Evolutionary conservation across 2,329 filamentous ascomycete genomes (phyloP).

Genomic region (Pseudogymnoascus sp.): DNA sequence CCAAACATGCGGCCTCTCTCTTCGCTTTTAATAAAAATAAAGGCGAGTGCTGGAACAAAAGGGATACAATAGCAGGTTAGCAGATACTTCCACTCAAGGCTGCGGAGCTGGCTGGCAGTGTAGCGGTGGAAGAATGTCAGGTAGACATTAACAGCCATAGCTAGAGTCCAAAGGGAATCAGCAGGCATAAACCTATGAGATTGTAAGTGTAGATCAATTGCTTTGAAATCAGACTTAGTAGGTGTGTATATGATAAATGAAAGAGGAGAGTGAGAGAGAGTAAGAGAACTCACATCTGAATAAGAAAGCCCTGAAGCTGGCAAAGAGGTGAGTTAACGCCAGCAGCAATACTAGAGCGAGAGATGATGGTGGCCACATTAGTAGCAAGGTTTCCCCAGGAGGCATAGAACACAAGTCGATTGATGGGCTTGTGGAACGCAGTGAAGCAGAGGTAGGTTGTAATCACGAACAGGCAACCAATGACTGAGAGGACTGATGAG

Average conservation of each 20-base stretch:
- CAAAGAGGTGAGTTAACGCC: conserved; percentile 41
- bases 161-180: conserved; percentile 68
- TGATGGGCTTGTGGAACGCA: conserved; percentile 78
- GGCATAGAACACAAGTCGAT: conserved; percentile 75
- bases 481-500: conserved; percentile 43
- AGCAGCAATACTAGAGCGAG: conserved; percentile 42
- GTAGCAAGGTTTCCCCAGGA: conserved; percentile 73
- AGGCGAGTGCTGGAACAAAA: conserved; percentile 59
- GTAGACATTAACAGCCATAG: conserved; percentile 80
- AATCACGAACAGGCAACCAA: conserved; percentile 60
- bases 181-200: conserved; percentile 64
- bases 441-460: conserved; percentile 58
- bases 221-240: neutral
- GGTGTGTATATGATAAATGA: neutral
- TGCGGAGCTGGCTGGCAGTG: conserved; percentile 54
- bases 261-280: neutral
- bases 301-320: conserved; percentile 69
- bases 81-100: conserved; percentile 64
- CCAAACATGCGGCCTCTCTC: conserved; percentile 59
- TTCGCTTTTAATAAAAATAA: conserved; percentile 53
- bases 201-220: neutral
- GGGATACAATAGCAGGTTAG: conserved; percentile 68
- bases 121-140: conserved; percentile 72
- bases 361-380: conserved; percentile 70
- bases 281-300: conserved; percentile 63